These are phyloP conservation scores for Fonsecaea multimorphosa DNA, from an alignment of 2,329 filamentous ascomycete genomes.

Conservation along the genomic window DNA sequence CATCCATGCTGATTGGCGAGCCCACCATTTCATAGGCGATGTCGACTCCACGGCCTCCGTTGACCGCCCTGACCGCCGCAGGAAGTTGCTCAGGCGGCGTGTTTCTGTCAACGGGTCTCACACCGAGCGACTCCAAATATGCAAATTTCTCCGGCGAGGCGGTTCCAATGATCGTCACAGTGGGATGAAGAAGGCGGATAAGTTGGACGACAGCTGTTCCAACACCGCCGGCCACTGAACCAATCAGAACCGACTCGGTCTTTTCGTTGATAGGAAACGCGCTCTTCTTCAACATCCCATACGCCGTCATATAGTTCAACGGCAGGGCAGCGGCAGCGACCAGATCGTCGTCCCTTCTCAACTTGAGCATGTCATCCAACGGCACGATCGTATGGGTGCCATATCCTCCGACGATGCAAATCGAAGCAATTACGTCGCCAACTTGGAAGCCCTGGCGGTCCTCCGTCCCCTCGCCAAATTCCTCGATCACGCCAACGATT, in stretches of 20 bases:
- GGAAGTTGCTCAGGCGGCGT: background rate
- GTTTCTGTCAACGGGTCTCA: background rate
- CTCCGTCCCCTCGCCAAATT: background rate
- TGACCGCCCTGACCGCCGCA: background rate
- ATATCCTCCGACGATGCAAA: slow-evolving; percentile 1
- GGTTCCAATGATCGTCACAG: background rate
- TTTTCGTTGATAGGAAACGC: background rate
- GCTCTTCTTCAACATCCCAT: slow-evolving; percentile 5
- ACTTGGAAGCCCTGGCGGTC: background rate
- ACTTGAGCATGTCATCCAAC: slow-evolving; percentile 1
- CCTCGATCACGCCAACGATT: slow-evolving; percentile 3
- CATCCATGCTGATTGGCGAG: background rate
- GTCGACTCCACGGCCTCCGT: background rate
- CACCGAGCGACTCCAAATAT: background rate
- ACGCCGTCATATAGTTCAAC: slow-evolving; percentile 4
- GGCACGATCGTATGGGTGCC: background rate
- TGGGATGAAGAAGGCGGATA: background rate
- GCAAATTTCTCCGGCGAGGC: slow-evolving; percentile 5
- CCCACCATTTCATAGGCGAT: background rate
- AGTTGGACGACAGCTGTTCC: background rate
- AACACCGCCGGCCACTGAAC: background rate
- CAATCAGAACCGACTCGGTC: background rate
- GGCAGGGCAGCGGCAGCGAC: background rate
- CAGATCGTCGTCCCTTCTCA: background rate
- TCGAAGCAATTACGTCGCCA: background rate